Base-by-base conservation (phyloP, 441 rosid species). In the Flueggea neowawraea region DNA sequence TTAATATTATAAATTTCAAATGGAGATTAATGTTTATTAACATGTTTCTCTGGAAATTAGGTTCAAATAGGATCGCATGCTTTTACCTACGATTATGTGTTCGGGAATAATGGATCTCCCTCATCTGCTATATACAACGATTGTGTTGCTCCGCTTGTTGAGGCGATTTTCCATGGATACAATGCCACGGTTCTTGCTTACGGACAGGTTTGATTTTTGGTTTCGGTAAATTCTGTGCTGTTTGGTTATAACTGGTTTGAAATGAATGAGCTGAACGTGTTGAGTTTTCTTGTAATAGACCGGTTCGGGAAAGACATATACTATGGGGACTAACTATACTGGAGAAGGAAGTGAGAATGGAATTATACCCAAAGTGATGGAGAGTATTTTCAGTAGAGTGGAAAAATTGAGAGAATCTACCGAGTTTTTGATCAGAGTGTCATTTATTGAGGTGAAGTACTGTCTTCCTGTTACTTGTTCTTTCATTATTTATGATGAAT, bases 121-220 rank as follows among this genome's bases (percentile, higher is more conserved):
- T 81, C 87, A 43, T 82, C 84, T 57, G 55, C 65, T 11, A 68
- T 95, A 33, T 95, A 80, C 28, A 73, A 81, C 41, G 92, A 86
- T 54, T 87, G 96, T 50, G 96, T 86, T 33, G 91, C 94, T 60
- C 96, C 97, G 2, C 87, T 95, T 6, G 87, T 91, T 14, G 99
- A 87, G 10, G 97, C 99, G 0, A 69, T 95, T 6, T 84, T 87
- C 51, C 81, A 67, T 73, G 99, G 99, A 17, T 91, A 95, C 28
- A 95, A 95, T 61, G 99, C 97, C 7, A 95, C 99, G 0, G 96
- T 95, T 65, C 91, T 95, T 1, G 99, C 99, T 14, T 95, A 95
- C 32, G 99, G 99, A 54, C 99, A 87, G 96, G 99, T 94, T 67
- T 33, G 57, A 16, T 43, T 15, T 47, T 15, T 57, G 51, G 60